Base-by-base conservation (phyloP, 306 rosid genomes). In the Acacia melanoxylon region DNA sequence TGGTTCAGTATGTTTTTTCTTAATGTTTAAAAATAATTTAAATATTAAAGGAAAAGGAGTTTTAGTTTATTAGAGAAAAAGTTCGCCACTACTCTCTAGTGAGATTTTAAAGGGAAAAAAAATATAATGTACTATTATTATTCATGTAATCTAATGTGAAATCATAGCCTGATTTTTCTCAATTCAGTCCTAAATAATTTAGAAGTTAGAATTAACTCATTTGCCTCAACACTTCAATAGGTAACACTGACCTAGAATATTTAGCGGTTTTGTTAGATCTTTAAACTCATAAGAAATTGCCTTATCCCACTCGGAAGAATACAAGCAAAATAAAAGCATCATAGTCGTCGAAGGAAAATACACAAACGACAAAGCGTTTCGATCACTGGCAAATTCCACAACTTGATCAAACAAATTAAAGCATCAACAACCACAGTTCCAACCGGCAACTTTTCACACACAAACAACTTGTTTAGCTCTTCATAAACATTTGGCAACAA, bases 311-410 rank as follows among this genome's bases (percentile, higher is more conserved):
- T 63, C 33, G 1, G 90, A 73, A 77, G 78, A 70, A 67, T 87
- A 48, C 4, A 87, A 54, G 66, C 85, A 84, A 0, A 87, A 68
- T 6, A 86, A 84, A 14, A 87, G 76, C 42, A 76, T 67, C 86
- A 79, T 84, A 16, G 86, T 78, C 7, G 88, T 78, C 8, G 86
- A 81, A 20, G 90, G 90, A 29, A 78, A 84, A 72, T 81, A 87
- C 14, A 82, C 4, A n/a, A 75, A 87, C 2, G 82, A 56, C 54
- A 59, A 71, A 27, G 79, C 16, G 8, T 84, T 46, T 4, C 67
- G 72, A 4, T 82, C 83, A 11, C 73, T 84, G 0, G 81, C 82
- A 56, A 84, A 73, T 41, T 76, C 67, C 4, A n/a, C n/a, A n/a
- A n/a, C n/a, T n/a, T n/a, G n/a, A 45, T 84, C 11, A 78, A 66